Percentiles rank a stretch among this genome's conserved stretches.
These are phyloP conservation scores for Neoscytalidium dimidiatum DNA, from an alignment of 2,329 filamentous ascomycete genomes.

Conservation along the genomic window DNA sequence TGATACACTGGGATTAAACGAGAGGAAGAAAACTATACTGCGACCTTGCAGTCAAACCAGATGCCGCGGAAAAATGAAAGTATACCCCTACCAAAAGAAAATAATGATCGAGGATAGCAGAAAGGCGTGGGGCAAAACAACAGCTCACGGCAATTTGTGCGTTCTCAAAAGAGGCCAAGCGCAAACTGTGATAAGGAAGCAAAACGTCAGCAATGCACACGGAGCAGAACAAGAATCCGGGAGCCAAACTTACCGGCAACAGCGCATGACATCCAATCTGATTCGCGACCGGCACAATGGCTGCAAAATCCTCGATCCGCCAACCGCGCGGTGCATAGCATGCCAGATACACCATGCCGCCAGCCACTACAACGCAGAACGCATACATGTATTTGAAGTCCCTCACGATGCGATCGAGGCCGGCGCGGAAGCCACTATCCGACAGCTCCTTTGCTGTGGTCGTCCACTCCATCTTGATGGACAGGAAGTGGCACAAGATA, in stretches of 20 bases:
- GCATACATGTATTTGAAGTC: conserved; percentile 14
- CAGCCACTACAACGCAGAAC: neutral
- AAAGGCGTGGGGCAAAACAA: no score
- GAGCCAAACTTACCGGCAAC: conserved; percentile 15
- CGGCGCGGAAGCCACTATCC: neutral
- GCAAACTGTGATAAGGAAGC: no score
- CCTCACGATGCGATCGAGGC: neutral
- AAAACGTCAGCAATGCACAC: no score
- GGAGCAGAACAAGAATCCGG: neutral
- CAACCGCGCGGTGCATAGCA: conserved; percentile 20
- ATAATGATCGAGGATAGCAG: no score
- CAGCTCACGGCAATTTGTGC: no score
- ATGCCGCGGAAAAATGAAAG: no score
- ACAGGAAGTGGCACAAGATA: conserved; percentile 22
- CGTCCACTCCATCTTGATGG: conserved; percentile 20
- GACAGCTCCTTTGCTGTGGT: conserved; percentile 18
- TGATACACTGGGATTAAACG: no score
- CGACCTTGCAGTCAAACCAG: no score
- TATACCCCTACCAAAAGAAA: no score
- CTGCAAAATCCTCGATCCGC: conserved; percentile 19
- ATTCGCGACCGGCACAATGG: conserved; percentile 21
- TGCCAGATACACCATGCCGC: conserved; percentile 20
- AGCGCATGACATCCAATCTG: conserved; percentile 21
- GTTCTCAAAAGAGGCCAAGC: no score
- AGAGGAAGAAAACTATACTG: no score